These are phyloP conservation scores for Cyathus olla DNA, from an alignment of 1,284 basidiomycete genomes.

Conservation along the genomic window DNA sequence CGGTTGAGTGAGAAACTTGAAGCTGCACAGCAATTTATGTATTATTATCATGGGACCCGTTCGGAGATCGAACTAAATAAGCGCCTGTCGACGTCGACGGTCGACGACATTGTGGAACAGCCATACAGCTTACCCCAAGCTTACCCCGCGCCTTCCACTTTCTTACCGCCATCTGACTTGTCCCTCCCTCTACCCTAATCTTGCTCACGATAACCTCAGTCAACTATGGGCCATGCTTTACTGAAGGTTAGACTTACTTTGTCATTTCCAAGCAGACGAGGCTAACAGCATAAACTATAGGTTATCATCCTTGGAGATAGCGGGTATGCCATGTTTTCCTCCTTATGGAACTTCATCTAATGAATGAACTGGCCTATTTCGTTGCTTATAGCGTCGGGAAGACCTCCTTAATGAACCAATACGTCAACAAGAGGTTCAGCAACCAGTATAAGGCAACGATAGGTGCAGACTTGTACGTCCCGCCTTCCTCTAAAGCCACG, in stretches of 20 bases:
- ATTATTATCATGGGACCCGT: too few relatives aligned
- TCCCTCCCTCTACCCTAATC: slow-evolving; percentile 2
- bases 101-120: too few relatives aligned
- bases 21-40: too few relatives aligned
- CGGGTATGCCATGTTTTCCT: slow-evolving; percentile 86
- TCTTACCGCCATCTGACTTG: background rate
- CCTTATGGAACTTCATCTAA: too few relatives aligned
- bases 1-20: too few relatives aligned
- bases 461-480: slow-evolving; percentile 87
- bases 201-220: slow-evolving; percentile 8
- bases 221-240: slow-evolving; percentile 86
- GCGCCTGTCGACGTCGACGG: too few relatives aligned
- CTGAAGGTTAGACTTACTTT: slow-evolving; percentile 80
- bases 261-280: background rate
- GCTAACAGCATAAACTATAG: slow-evolving; percentile 56
- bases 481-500: slow-evolving; percentile 1
- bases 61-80: too few relatives aligned
- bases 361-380: too few relatives aligned
- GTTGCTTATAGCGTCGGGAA: slow-evolving; percentile 96
- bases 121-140: too few relatives aligned
- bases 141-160: slow-evolving; percentile 6
- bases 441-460: slow-evolving; percentile 99
- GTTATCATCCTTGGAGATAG: slow-evolving; percentile 99
- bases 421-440: slow-evolving; percentile 99
- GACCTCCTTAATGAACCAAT: slow-evolving; percentile 99